Base-by-base conservation (phyloP, 1,139 yeast genomes). In the Arxiozyma telluris region DNA sequence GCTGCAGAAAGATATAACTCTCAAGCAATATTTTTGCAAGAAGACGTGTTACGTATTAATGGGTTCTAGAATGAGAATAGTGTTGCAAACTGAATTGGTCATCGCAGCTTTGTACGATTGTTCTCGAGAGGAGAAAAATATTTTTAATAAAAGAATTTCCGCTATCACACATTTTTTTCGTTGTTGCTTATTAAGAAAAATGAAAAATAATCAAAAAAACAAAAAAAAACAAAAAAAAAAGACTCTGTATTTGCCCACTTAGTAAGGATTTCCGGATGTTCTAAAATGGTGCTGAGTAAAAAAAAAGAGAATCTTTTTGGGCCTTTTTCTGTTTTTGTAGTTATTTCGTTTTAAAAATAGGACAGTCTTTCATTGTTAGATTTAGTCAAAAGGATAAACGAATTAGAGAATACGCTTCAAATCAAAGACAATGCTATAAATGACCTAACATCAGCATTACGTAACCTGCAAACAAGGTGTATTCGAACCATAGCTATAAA, bases 301-400 rank as follows among this genome's bases (percentile, higher is more conserved):
- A 34, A 15, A 27, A 27, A 27, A 27, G 7, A 27, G 7, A 27
- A 27, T 27, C 2, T 8, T 27, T 27, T 6, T 7, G 11, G 30
- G 30, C 2, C 11, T 27, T 27, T 27, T 27, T 2, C 30, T 8
- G 8, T 27, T 27, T 27, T 27, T 9, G n/a, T 8, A 2, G 11
- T 27, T 27, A 27, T 27, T 27, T 8, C 4, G 30, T 27, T 8
- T 8, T 27, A 27, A 27, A 27, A 27, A 9, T 27, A 27, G 30
- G 30, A 8, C n/a, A n/a, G n/a, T n/a, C n/a, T n/a, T n/a, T 78
- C 82, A 52, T 72, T 82, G 1, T 71, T 82, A 41, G 82, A 82
- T 54, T 65, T 84, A 57, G 77, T 27, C 7, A 27, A 27, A 6
- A 27, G 7, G 2, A 27, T 2, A 5, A 27, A 8, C 4, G 7